Percentiles rank a stretch among this genome's conserved stretches.
Evolutionary conservation across 116 monocot genomes (phyloP).

Genomic region (Trichopus zeylanicus): DNA sequence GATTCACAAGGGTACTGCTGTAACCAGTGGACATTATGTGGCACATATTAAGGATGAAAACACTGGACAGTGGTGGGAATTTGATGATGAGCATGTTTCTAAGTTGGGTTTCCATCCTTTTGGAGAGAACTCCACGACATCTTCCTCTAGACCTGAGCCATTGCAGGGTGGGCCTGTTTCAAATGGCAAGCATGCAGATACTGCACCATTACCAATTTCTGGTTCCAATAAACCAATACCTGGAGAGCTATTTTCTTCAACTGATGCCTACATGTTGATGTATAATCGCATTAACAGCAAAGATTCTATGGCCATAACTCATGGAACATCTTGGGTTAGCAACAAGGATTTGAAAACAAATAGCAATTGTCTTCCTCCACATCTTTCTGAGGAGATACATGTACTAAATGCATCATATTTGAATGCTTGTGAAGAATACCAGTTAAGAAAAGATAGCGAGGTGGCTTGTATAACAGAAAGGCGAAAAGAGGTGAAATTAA

Average conservation of each 20-base stretch:
- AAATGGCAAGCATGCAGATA: slow-evolving; percentile 39
- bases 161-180: slow-evolving; percentile 8
- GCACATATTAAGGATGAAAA: slow-evolving; percentile 91
- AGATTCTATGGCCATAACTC: slow-evolving; percentile 3
- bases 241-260: slow-evolving; percentile 72
- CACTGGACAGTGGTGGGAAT: slow-evolving; percentile 94
- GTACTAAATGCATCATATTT: slow-evolving; percentile 51
- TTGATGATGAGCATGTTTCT: slow-evolving; percentile 95
- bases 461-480: slow-evolving; percentile 56
- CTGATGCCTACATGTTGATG: slow-evolving; percentile 99
- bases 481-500: slow-evolving; percentile 62
- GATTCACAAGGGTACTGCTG: slow-evolving; percentile 92
- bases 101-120: slow-evolving; percentile 74
- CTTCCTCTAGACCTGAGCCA: slow-evolving; percentile 26
- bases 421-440: slow-evolving; percentile 63
- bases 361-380: slow-evolving; percentile 41
- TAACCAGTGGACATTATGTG: slow-evolving; percentile 94
- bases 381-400: slow-evolving; percentile 56
- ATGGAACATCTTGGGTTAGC: slow-evolving; percentile 2
- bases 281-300: slow-evolving; percentile 38
- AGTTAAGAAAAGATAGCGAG: slow-evolving; percentile 48
- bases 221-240: slow-evolving; percentile 1
- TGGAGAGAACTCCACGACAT: slow-evolving; percentile 43
- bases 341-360: slow-evolving; percentile 7
- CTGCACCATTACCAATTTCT: not conserved